These are phyloP conservation scores for Euphorbia tirucalli DNA, from an alignment of 345 rosid species.

Conservation along the genomic window DNA sequence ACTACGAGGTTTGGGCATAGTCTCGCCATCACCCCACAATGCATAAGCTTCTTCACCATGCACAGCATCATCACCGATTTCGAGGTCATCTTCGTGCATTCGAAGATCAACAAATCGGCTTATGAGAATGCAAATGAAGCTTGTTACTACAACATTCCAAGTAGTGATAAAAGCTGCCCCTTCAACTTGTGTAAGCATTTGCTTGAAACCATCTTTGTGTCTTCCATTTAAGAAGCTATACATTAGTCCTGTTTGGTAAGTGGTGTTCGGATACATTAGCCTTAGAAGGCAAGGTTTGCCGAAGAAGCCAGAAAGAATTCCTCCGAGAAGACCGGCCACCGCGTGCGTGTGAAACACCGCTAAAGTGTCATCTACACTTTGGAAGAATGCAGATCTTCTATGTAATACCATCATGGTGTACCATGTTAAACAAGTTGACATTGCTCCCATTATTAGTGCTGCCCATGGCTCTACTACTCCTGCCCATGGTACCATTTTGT, in stretches of 20 bases:
- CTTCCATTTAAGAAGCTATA: conserved; percentile 28
- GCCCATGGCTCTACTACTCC: conserved; percentile 63
- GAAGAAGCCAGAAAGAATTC: conserved; percentile 44
- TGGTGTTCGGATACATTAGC: conserved; percentile 20
- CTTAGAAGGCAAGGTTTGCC: conserved; percentile 42
- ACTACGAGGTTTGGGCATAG: conserved; percentile 18
- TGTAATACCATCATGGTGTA: conserved; percentile 67
- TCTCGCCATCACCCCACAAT: conserved; percentile 51
- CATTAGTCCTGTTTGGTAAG: conserved; percentile 36
- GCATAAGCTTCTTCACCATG: conserved; percentile 67
- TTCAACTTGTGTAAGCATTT: conserved; percentile 35
- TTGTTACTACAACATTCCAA: conserved; percentile 44
- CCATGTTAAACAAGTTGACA: conserved; percentile 53
- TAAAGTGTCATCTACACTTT: conserved; percentile 58
- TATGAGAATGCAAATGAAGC: conserved; percentile 51
- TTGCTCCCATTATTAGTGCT: conserved; percentile 47
- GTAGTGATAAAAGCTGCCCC: conserved; percentile 44
- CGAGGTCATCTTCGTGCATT: conserved; percentile 55
- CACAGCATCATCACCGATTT: conserved; percentile 61
- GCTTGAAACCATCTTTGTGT: conserved; percentile 26
- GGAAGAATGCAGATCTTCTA: conserved; percentile 47
- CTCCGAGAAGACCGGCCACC: conserved; percentile 55
- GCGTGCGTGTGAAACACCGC: conserved; percentile 68
- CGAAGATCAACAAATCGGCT: conserved; percentile 45
- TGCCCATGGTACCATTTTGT: conserved; percentile 12